Evolutionary conservation across 2,329 filamentous ascomycete species (phyloP).

Genomic region (Bertia moriformis): DNA sequence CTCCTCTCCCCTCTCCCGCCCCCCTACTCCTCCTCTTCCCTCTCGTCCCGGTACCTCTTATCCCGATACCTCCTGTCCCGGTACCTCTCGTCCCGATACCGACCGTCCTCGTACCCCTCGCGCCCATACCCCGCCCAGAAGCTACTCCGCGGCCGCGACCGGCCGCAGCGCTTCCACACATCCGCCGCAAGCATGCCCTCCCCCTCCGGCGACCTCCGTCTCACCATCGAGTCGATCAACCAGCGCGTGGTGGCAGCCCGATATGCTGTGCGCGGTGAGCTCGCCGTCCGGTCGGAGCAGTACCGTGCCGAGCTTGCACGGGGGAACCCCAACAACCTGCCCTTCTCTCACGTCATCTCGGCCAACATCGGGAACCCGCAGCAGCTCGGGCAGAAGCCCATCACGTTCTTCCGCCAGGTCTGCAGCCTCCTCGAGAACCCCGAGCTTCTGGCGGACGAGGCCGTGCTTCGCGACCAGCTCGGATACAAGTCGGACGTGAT

Average conservation of each 20-base stretch:
- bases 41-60: no score
- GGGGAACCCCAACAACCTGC: conserved; percentile 42
- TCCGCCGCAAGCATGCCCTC: conserved; percentile 15
- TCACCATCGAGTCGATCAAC: conserved; percentile 84
- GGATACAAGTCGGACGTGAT: conserved; percentile 86
- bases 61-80: no score
- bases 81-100: no score
- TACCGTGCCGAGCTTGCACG: conserved; percentile 63
- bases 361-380: conserved; percentile 99
- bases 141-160: no score
- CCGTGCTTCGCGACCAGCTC: conserved; percentile 58
- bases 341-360: conserved; percentile 82
- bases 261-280: conserved; percentile 91
- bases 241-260: conserved; percentile 72
- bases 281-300: conserved; percentile 84
- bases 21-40: no score
- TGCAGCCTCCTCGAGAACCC: conserved; percentile 88
- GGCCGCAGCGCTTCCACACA: no score
- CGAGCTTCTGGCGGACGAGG: conserved; percentile 63
- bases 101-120: no score
- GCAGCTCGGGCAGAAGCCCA: conserved; percentile 96
- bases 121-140: no score
- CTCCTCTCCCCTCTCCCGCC: no score
- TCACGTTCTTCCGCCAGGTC: conserved; percentile 97
- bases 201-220: no score